These are phyloP conservation scores for Mycena alexandri DNA, from an alignment of 768 basidiomycete species.

Conservation along the genomic window DNA sequence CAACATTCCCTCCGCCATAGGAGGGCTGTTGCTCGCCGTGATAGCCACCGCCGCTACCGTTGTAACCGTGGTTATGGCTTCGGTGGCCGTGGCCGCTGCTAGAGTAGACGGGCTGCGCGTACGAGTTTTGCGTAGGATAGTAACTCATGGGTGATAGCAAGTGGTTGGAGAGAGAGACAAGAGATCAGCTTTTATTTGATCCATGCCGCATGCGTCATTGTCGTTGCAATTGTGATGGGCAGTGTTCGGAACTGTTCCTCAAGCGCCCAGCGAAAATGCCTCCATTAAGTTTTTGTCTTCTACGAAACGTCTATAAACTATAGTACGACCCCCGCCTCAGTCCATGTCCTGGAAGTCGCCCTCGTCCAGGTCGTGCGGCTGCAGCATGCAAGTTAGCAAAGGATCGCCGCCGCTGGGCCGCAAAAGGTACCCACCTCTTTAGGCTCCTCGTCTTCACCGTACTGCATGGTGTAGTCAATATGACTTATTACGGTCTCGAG, in stretches of 20 bases:
- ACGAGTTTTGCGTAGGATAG: conserved; percentile 39
- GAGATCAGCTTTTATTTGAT: conserved; percentile 18
- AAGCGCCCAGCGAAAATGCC: neutral
- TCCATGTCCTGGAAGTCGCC: conserved; percentile 89
- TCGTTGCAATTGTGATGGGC: conserved; percentile 4
- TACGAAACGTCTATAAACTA: neutral
- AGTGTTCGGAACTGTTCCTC: neutral
- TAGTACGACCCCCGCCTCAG: conserved; percentile 43
- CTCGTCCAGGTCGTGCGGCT: conserved; percentile 95
- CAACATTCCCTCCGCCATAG: conserved; percentile 38
- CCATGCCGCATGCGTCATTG: conserved; percentile 26
- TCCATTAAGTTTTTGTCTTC: neutral
- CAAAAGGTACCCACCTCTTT: conserved; percentile 73
- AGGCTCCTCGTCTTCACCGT: conserved; percentile 98
- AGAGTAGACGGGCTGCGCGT: conserved; percentile 32
- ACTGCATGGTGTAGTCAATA: conserved; percentile 98
- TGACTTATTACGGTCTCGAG: conserved; percentile 93
- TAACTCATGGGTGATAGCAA: conserved; percentile 37
- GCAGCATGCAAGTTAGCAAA: conserved; percentile 37
- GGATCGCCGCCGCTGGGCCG: neutral
- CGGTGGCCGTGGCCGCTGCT: conserved; percentile 9
- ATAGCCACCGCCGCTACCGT: conserved; percentile 38
- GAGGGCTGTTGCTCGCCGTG: conserved; percentile 37
- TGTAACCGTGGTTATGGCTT: conserved; percentile 20
- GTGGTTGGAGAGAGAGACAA: neutral